phyloP scores from a whole-genome alignment of 2,329 filamentous ascomycete genomes.

The Pseudocercospora vitis region DNA sequence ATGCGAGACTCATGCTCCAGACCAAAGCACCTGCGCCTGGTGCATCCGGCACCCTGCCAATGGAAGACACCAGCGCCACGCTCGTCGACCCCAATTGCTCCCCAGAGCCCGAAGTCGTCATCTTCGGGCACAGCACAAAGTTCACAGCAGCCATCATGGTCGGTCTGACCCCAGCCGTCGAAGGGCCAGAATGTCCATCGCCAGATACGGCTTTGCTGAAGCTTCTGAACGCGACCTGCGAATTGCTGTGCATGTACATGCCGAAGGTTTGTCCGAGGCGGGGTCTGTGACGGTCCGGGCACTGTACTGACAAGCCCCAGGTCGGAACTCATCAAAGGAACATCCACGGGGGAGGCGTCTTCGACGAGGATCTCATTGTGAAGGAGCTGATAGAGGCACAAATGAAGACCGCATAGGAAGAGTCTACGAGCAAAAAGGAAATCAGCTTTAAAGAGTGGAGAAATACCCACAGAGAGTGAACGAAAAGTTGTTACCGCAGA shows the following conservation, averaged over 20 bases:
- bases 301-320: conserved; percentile 8
- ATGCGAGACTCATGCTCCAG: conserved; percentile 26
- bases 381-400: conserved; percentile 18
- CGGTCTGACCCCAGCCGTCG: conserved; percentile 29
- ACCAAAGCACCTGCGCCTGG: background rate
- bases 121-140: conserved; percentile 23
- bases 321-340: conserved; percentile 30
- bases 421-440: background rate
- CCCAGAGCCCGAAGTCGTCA: conserved; percentile 24
- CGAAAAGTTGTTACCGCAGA: no score
- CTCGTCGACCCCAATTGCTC: conserved; percentile 5
- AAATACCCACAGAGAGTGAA: no score
- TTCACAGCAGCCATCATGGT: conserved; percentile 27
- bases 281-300: background rate
- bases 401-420: conserved; percentile 18
- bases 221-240: conserved; percentile 29
- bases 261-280: conserved; percentile 21
- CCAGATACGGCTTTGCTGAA: conserved; percentile 30
- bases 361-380: conserved; percentile 27
- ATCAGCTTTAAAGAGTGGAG: background rate
- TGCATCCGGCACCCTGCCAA: conserved; percentile 8
- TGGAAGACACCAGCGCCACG: conserved; percentile 10
- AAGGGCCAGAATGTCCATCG: conserved; percentile 21
- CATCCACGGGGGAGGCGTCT: conserved; percentile 33
- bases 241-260: conserved; percentile 28